A percentile compares a stretch with the other conserved stretches of the same genome.
These are phyloP conservation scores for Isabelozyma gotoi DNA, from an alignment of 805 yeast genomes.

Conservation along the genomic window DNA sequence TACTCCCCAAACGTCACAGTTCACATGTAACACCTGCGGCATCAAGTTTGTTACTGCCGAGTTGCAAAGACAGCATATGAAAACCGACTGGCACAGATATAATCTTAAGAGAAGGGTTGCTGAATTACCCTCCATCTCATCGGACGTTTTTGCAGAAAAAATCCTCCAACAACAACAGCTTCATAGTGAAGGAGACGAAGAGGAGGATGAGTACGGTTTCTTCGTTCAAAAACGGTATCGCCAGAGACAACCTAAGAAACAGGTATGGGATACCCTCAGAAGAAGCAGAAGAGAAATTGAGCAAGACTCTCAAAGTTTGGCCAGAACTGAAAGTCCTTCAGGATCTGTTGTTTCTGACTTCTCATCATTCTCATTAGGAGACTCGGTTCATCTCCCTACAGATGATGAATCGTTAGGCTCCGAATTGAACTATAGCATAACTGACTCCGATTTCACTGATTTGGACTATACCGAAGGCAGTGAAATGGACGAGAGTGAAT, in stretches of 20 bases:
- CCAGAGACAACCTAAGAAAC: slow-evolving; percentile 6
- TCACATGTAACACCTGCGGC: slow-evolving; percentile 42
- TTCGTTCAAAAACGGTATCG: slow-evolving; percentile 22
- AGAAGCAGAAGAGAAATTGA: slow-evolving; percentile 9
- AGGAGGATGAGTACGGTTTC: slow-evolving; percentile 60
- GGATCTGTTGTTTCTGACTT: slow-evolving; percentile 54
- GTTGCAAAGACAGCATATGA: slow-evolving; percentile 43
- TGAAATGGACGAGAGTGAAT: slow-evolving; percentile 22
- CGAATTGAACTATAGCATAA: slow-evolving; percentile 40
- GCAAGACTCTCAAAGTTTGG: slow-evolving; percentile 2
- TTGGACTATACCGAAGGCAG: slow-evolving; percentile 24
- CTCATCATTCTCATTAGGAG: slow-evolving; percentile 58
- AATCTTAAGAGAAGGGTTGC: slow-evolving; percentile 46
- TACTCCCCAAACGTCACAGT: slow-evolving; percentile 22
- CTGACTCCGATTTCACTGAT: slow-evolving; percentile 34
- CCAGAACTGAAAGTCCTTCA: slow-evolving; percentile 50
- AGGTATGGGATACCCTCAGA: slow-evolving; percentile 12
- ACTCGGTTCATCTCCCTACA: slow-evolving; percentile 24
- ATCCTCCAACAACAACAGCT: slow-evolving; percentile 34
- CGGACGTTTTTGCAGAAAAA: slow-evolving; percentile 70
- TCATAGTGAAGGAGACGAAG: slow-evolving; percentile 14
- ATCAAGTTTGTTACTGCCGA: slow-evolving; percentile 37
- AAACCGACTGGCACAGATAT: slow-evolving; percentile 47
- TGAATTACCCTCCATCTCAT: slow-evolving; percentile 67
- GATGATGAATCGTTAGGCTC: slow-evolving; percentile 48